A percentile compares a stretch with the other conserved stretches of the same genome.
phyloP scores from a whole-genome alignment of 2,329 filamentous ascomycete species.

The Scorias spongiosa region DNA sequence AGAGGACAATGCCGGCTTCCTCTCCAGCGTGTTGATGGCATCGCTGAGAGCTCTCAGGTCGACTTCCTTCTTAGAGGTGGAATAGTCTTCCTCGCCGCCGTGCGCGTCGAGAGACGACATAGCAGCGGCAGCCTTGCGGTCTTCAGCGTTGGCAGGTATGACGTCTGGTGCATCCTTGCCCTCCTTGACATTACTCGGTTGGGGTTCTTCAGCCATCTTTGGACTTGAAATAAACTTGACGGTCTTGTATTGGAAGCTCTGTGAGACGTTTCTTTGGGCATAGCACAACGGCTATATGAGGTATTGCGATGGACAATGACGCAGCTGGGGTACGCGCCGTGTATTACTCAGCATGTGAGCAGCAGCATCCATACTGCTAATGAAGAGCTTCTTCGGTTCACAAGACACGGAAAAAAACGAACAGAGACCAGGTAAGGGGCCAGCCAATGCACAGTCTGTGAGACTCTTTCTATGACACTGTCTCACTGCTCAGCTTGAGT shows the following conservation, averaged over 20 bases:
- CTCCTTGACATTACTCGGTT: conserved; percentile 43
- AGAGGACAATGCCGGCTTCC: conserved; percentile 4
- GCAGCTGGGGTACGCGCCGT: too few species aligned
- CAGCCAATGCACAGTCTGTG: too few species aligned
- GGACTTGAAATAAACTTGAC: neutral
- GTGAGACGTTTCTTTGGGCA: too few species aligned
- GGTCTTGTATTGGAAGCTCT: neutral
- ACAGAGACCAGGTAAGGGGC: too few species aligned
- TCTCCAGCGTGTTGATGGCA: conserved; percentile 51
- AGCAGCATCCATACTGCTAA: too few species aligned
- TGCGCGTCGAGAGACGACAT: conserved; percentile 53
- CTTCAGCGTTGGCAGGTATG: conserved; percentile 47
- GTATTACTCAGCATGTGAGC: too few species aligned
- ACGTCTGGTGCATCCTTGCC: conserved; percentile 44
- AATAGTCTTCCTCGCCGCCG: conserved; percentile 31
- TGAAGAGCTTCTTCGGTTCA: too few species aligned
- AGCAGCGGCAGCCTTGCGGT: conserved; percentile 61
- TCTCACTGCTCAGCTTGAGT: too few species aligned
- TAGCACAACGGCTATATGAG: too few species aligned
- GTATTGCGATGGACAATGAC: too few species aligned
- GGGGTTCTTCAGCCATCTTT: conserved; percentile 44
- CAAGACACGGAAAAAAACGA: too few species aligned
- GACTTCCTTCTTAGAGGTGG: conserved; percentile 40
- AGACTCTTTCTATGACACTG: too few species aligned
- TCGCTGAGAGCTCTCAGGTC: conserved; percentile 56